phyloP scores from a whole-genome alignment of 164 flowering plant species.

The Vitis labrusca region DNA sequence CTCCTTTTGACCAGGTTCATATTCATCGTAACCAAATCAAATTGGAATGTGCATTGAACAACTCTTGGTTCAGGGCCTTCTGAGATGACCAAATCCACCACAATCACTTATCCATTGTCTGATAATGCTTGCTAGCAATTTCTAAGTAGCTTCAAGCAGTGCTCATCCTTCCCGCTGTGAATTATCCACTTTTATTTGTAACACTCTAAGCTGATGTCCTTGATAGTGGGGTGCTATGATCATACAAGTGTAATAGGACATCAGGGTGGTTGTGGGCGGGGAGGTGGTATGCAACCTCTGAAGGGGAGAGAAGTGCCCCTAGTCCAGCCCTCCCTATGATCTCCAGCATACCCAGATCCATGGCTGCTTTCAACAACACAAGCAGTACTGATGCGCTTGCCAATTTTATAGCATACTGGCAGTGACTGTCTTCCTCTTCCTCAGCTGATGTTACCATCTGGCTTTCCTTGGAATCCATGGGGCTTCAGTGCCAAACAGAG shows the following conservation, averaged over 20 bases:
- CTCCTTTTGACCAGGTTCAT: slow-evolving; percentile 22
- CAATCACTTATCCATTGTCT: slow-evolving; percentile 30
- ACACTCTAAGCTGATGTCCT: no score
- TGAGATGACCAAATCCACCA: slow-evolving; percentile 29
- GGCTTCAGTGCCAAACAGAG: no score
- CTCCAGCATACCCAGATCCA: slow-evolving; percentile 15
- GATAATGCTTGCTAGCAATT: slow-evolving; percentile 36
- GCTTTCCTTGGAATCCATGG: no score
- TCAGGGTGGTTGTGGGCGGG: background rate
- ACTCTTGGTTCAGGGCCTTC: slow-evolving; percentile 15
- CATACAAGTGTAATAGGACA: slow-evolving; percentile 4
- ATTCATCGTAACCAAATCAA: slow-evolving; percentile 19
- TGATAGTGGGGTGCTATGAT: no score
- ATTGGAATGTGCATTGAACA: slow-evolving; percentile 8
- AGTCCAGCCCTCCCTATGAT: slow-evolving; percentile 7
- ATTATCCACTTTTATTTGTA: slow-evolving; percentile 19
- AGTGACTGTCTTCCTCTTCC: no score
- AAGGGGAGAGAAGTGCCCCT: slow-evolving; percentile 5
- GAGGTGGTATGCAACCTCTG: slow-evolving; percentile 5
- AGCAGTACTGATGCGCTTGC: slow-evolving; percentile 10
- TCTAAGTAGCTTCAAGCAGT: slow-evolving; percentile 27
- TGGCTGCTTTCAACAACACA: slow-evolving; percentile 21
- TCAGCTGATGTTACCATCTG: no score
- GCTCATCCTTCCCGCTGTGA: slow-evolving; percentile 32
- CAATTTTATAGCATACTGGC: slow-evolving; percentile 8